These are phyloP conservation scores for Podospora pseudopauciseta DNA, from an alignment of 495 filamentous ascomycete genomes.

Conservation along the genomic window DNA sequence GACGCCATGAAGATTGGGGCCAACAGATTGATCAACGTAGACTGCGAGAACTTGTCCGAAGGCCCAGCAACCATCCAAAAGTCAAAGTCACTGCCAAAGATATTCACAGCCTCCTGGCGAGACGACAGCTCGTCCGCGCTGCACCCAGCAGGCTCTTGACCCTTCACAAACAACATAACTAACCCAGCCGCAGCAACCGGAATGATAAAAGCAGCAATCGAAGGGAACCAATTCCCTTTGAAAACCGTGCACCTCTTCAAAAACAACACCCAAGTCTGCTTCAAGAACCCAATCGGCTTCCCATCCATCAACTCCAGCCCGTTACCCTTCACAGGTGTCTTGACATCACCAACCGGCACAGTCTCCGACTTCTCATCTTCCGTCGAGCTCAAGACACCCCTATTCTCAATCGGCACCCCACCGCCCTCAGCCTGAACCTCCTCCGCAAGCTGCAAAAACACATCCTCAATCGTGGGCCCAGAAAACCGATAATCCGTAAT, in stretches of 20 bases:
- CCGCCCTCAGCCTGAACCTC: conserved; percentile 50
- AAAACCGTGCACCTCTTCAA: conserved; percentile 73
- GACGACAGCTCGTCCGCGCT: conserved; percentile 41
- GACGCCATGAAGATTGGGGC: conserved; percentile 33
- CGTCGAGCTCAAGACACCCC: conserved; percentile 18
- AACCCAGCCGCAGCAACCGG: conserved; percentile 73
- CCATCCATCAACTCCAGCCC: conserved; percentile 63
- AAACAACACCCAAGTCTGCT: conserved; percentile 70
- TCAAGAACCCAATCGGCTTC: conserved; percentile 55
- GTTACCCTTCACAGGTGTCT: conserved; percentile 28
- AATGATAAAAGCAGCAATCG: conserved; percentile 64
- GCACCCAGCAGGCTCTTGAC: conserved; percentile 56
- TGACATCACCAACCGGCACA: conserved; percentile 12
- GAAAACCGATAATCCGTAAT: conserved; percentile 70
- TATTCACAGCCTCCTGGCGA: conserved; percentile 25
- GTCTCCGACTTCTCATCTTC: conserved; percentile 29
- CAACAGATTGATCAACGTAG: conserved; percentile 45
- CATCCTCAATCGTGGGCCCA: conserved; percentile 83
- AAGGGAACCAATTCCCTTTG: conserved; percentile 71
- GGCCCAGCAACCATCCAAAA: conserved; percentile 61
- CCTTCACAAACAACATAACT: conserved; percentile 65
- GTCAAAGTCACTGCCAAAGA: conserved; percentile 34
- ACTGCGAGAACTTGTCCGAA: conserved; percentile 41
- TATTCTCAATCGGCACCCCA: neutral
- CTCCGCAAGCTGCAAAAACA: conserved; percentile 78